Evolutionary conservation across 805 yeast species (phyloP).

Genomic region (Candida silvicultrix): DNA sequence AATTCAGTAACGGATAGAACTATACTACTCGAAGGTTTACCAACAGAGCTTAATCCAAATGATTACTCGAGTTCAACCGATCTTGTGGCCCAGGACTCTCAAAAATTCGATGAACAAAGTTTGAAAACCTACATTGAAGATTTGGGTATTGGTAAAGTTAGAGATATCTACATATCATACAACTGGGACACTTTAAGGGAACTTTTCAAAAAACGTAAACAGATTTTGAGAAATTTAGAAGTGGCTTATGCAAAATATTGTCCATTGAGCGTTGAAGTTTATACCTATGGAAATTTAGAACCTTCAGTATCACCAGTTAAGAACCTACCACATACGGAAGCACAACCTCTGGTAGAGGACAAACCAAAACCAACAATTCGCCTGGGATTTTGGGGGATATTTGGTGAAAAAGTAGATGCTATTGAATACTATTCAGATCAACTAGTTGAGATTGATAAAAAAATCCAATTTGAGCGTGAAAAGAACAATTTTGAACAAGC

Average conservation of each 20-base stretch:
- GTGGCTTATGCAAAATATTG: slow-evolving; percentile 27
- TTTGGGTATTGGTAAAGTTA: slow-evolving; percentile 76
- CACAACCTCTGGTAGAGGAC: slow-evolving; percentile 2
- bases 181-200: slow-evolving; percentile 74
- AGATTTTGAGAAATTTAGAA: slow-evolving; percentile 56
- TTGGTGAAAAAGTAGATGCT: slow-evolving; percentile 74
- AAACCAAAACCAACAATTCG: slow-evolving; percentile 29
- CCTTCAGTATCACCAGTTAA: slow-evolving; percentile 19
- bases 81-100: neutral
- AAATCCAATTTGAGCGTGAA: slow-evolving; percentile 41
- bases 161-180: slow-evolving; percentile 68
- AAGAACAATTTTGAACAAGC: slow-evolving; percentile 58
- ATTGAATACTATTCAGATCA: slow-evolving; percentile 67
- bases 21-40: slow-evolving; percentile 80
- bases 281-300: slow-evolving; percentile 20
- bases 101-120: slow-evolving; percentile 44
- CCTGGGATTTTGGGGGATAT: slow-evolving; percentile 48
- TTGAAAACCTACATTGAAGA: slow-evolving; percentile 71
- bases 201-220: slow-evolving; percentile 52
- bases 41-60: slow-evolving; percentile 58
- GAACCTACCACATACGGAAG: neutral
- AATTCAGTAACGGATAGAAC: slow-evolving; percentile 90
- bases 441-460: slow-evolving; percentile 62
- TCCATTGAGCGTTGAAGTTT: slow-evolving; percentile 17
- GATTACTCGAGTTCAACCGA: slow-evolving; percentile 15